phyloP scores from a whole-genome alignment of 2,329 filamentous ascomycete genomes.

The Pseudocercospora musae region DNA sequence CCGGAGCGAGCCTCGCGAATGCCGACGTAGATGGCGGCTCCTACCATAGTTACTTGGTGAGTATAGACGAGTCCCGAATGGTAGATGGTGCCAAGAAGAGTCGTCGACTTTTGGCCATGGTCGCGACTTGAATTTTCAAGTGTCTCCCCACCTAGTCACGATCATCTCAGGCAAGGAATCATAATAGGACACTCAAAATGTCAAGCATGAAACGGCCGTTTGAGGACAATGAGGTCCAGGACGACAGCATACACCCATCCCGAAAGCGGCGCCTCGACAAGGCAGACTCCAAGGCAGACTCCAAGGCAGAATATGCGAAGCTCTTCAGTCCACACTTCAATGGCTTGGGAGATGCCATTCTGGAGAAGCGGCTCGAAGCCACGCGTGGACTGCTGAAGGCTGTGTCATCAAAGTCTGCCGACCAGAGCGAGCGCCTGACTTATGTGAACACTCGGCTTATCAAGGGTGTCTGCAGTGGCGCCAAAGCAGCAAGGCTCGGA shows the following conservation, averaged over 20 bases:
- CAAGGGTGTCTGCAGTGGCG: slow-evolving; percentile 81
- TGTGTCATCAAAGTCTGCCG: slow-evolving; percentile 39
- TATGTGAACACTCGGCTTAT: slow-evolving; percentile 57
- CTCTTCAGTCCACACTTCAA: slow-evolving; percentile 38
- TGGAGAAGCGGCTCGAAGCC: slow-evolving; percentile 43
- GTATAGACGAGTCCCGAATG: not conserved
- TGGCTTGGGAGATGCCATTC: slow-evolving; percentile 46
- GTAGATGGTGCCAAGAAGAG: not conserved
- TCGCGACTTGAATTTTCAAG: not conserved
- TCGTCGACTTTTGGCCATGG: not conserved
- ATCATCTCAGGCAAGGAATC: not conserved
- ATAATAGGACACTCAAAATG: slow-evolving; percentile 13
- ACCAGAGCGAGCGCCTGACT: slow-evolving; percentile 39
- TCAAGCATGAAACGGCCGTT: slow-evolving; percentile 26
- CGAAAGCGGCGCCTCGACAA: slow-evolving; percentile 36
- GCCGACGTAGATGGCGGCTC: no score
- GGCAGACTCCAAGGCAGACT: slow-evolving; percentile 40
- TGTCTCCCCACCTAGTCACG: no score
- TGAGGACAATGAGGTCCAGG: slow-evolving; percentile 15
- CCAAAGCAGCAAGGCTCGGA: slow-evolving; percentile 82
- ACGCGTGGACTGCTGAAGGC: slow-evolving; percentile 44
- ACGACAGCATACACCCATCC: slow-evolving; percentile 29
- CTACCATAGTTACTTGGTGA: not conserved
- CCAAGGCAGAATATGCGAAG: slow-evolving; percentile 42
- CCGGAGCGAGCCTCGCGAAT: no score